These are phyloP conservation scores for Ceratobasidium sp. DNA, from an alignment of 1,284 basidiomycete species.

Conservation along the genomic window DNA sequence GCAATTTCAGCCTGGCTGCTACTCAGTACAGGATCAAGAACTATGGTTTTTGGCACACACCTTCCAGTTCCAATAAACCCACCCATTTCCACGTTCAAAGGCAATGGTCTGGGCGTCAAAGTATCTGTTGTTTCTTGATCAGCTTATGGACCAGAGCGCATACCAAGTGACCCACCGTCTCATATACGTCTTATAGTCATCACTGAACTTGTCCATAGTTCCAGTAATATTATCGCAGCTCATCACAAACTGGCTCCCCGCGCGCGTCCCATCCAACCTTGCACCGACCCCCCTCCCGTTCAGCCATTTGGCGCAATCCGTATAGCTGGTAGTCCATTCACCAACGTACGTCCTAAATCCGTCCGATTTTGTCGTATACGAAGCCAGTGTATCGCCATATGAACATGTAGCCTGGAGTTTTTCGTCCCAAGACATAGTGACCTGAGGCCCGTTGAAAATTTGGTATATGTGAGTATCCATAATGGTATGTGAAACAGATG, in stretches of 20 bases:
- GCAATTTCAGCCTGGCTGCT: constrained; percentile 21
- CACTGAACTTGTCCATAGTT: constrained; percentile 40
- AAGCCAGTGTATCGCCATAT: constrained; percentile 1
- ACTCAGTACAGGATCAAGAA: neutral
- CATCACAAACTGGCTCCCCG: constrained; percentile 27
- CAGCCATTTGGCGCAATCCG: constrained; percentile 36
- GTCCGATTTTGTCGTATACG: constrained; percentile 3
- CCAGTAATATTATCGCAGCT: constrained; percentile 38
- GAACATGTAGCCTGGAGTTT: constrained; percentile 25
- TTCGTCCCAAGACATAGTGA: constrained; percentile 21
- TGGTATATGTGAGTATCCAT: constrained; percentile 55
- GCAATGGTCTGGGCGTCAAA: constrained; percentile 33
- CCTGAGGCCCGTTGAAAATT: constrained; percentile 40
- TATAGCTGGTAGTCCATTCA: constrained; percentile 32
- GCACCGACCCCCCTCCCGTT: constrained; percentile 26
- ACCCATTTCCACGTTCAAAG: constrained; percentile 38
- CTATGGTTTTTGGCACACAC: neutral
- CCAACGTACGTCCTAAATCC: constrained; percentile 35
- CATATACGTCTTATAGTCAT: constrained; percentile 39
- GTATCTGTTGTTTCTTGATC: neutral
- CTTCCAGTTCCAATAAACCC: constrained; percentile 43
- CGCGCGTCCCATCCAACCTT: constrained; percentile 20
- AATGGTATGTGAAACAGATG: constrained; percentile 49
- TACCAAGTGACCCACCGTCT: neutral
- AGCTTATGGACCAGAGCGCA: neutral